Evolutionary conservation across 805 yeast species (phyloP).

Genomic region (Priceomyces haplophilus): DNA sequence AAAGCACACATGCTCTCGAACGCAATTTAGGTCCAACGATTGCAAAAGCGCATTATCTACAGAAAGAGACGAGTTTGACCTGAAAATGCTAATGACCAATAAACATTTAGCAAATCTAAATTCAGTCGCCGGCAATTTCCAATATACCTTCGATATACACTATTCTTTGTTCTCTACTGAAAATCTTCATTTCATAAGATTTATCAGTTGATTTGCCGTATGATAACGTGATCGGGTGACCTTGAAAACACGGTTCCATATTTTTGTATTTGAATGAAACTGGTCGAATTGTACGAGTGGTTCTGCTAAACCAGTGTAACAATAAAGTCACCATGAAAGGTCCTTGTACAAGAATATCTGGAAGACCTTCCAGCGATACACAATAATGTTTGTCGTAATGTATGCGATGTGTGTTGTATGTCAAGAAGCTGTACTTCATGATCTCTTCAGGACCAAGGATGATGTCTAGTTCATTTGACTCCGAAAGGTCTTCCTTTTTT

Average conservation of each 20-base stretch:
- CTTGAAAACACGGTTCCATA: conserved; percentile 47
- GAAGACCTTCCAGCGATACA: conserved; percentile 53
- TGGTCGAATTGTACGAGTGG: conserved; percentile 17
- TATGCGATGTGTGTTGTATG: conserved; percentile 80
- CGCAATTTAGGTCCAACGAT: no score
- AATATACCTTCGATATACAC: conserved; percentile 7
- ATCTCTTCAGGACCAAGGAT: conserved; percentile 26
- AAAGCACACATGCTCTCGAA: no score
- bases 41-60: no score
- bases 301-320: conserved; percentile 46
- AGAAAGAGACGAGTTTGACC: no score
- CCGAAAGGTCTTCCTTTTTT: no score
- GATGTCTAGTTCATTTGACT: not conserved
- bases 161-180: not conserved
- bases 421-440: conserved; percentile 67
- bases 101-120: no score
- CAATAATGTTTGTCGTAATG: conserved; percentile 69
- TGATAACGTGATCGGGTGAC: conserved; percentile 24
- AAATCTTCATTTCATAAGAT: conserved; percentile 24
- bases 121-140: not conserved
- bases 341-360: conserved; percentile 69
- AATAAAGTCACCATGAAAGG: conserved; percentile 68
- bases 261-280: conserved; percentile 47
- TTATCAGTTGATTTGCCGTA: conserved; percentile 7
- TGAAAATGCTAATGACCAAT: no score